phyloP scores from a whole-genome alignment of 2,329 filamentous ascomycete genomes.

The Chrysoporthe puriensis region DNA sequence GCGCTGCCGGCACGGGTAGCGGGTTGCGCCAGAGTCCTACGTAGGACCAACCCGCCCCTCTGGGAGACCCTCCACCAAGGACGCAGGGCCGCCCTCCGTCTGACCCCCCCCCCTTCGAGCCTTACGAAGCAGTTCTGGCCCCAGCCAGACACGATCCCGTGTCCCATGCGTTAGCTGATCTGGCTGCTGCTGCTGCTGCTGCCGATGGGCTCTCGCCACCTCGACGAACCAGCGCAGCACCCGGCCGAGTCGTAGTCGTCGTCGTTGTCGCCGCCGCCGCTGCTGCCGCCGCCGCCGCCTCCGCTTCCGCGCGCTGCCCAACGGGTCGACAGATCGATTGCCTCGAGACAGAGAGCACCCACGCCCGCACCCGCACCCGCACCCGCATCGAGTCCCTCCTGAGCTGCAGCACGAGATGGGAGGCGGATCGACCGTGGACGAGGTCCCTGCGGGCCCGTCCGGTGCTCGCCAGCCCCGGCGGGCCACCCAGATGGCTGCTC shows the following conservation, averaged over 20 bases:
- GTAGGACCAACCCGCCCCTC: neutral
- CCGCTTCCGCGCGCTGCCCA: too few species aligned
- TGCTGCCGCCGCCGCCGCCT: neutral
- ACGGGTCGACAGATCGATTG: neutral
- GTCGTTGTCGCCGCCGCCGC: neutral
- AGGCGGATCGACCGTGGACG: conserved; percentile 21
- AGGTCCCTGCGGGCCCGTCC: conserved; percentile 23
- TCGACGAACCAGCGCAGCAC: conserved; percentile 1
- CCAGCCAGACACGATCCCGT: neutral
- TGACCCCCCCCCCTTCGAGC: neutral
- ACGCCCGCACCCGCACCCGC: neutral
- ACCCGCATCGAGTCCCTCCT: neutral
- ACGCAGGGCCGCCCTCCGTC: neutral
- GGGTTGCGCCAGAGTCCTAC: neutral
- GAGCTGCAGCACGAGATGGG: conserved; percentile 14
- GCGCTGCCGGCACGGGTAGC: neutral
- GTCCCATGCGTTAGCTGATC: too few species aligned
- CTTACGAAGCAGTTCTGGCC: neutral
- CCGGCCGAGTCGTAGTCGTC: neutral
- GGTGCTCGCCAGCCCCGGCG: conserved; percentile 11
- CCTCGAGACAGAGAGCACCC: conserved; percentile 2
- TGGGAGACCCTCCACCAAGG: neutral
- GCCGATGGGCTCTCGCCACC: conserved; percentile 11
- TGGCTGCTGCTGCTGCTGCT: neutral
- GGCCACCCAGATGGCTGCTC: conserved; percentile 3